Base-by-base conservation (phyloP, 768 basidiomycete species). In the Calocybe cyanea region DNA sequence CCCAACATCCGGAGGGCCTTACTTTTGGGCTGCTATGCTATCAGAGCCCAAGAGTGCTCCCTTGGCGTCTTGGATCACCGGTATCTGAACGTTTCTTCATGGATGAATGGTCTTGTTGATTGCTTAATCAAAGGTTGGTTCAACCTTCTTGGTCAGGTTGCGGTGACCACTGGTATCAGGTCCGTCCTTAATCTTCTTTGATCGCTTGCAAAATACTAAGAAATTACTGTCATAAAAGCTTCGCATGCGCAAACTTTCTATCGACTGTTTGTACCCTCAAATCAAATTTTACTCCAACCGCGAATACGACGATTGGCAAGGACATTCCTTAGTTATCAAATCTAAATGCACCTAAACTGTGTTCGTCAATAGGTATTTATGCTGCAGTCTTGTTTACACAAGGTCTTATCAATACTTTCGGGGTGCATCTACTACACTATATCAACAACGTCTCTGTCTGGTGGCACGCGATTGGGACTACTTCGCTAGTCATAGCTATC, bases 21-120 rank as follows among this genome's bases (percentile, higher is more conserved):
- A 87, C 55, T 87, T 81, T 62, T 87, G 86, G 87, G 80, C 85
- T n/a, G 85, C 85, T 1, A 84, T 87, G 77, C 63, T 88, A 1
- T 79, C 83, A 1, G 67, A 68, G 43, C 77, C 76, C 1, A 53
- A 75, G 52, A 62, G 74, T 30, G 83, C 83, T 3, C 67, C 84
- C 0, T 69, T 87, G 23, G 81, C 83, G 2, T 84, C 85, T 0
- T 90, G 85, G 85, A 71, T 83, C 10, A 83, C 82, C 1, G 86
- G 79, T 64, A 46, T 8, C 53, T 45, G 14, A 23, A 32, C 17
- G 17, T 4, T 13, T 37, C 14, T 44, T n/a, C n/a, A n/a, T 14
- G 36, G 32, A n/a, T 5, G 20, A 18, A 23, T 28, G 23, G n/a
- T 19, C 25, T 33, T 18, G 17, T 20, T 35, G 8, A 19, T 5